phyloP scores from a whole-genome alignment of 495 filamentous ascomycete species.

The Hypoxylon lienhwacheense region DNA sequence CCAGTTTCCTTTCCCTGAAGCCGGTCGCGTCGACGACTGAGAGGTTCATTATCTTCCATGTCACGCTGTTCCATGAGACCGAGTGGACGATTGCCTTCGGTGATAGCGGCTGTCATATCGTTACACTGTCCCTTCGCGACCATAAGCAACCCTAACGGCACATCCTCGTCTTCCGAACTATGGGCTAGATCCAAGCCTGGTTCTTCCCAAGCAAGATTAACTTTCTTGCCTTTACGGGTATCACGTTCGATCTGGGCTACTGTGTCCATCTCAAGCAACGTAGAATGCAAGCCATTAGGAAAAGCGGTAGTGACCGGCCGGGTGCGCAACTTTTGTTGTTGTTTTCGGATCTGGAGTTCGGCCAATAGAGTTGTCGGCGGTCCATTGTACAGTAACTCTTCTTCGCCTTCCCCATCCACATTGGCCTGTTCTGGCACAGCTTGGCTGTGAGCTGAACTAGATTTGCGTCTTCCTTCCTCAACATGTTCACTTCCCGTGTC shows the following conservation, averaged over 20 bases:
- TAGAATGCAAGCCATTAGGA: slow-evolving; percentile 81
- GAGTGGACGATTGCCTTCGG: slow-evolving; percentile 63
- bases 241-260: slow-evolving; percentile 85
- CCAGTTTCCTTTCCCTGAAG: slow-evolving; percentile 60
- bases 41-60: slow-evolving; percentile 87
- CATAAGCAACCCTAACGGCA: slow-evolving; percentile 82
- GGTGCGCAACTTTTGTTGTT: slow-evolving; percentile 74
- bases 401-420: slow-evolving; percentile 42
- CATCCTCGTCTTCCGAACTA: slow-evolving; percentile 65
- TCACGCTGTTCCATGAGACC: slow-evolving; percentile 84
- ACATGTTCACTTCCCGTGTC: slow-evolving; percentile 40
- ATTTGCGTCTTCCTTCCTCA: slow-evolving; percentile 32
- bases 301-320: slow-evolving; percentile 66
- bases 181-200: slow-evolving; percentile 46
- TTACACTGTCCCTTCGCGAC: slow-evolving; percentile 59
- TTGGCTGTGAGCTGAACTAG: slow-evolving; percentile 37
- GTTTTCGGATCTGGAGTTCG: slow-evolving; percentile 86
- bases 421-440: slow-evolving; percentile 47
- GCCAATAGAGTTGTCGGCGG: slow-evolving; percentile 88
- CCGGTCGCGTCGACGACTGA: slow-evolving; percentile 76
- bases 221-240: slow-evolving; percentile 68
- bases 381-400: slow-evolving; percentile 58
- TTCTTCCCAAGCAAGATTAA: slow-evolving; percentile 90
- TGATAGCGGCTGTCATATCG: slow-evolving; percentile 55
- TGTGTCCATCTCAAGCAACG: slow-evolving; percentile 85